Percentiles rank a stretch among this genome's conserved stretches.
These are phyloP conservation scores for Phytophthora quininea DNA, from an alignment of 352 stramenopile genomes.

Conservation along the genomic window DNA sequence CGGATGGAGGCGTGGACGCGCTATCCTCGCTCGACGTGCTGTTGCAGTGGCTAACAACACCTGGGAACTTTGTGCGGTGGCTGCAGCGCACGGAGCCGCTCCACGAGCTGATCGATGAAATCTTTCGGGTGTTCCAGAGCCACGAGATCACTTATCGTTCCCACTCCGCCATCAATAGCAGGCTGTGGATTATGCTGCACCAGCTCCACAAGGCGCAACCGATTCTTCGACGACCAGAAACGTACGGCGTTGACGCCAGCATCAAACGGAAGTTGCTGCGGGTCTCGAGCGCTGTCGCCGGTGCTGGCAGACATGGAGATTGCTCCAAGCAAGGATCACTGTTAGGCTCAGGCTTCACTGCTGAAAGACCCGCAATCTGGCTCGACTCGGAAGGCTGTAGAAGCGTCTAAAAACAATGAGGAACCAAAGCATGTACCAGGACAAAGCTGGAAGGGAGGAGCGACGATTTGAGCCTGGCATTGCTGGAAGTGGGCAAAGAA, in stretches of 20 bases:
- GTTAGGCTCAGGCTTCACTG: too few relatives aligned
- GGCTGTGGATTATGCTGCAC: background rate
- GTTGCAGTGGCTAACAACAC: slow-evolving; percentile 12
- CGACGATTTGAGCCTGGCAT: too few relatives aligned
- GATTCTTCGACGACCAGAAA: background rate
- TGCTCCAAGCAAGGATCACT: too few relatives aligned
- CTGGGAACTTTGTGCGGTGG: slow-evolving; percentile 21
- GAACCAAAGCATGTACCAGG: too few relatives aligned
- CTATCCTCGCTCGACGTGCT: slow-evolving; percentile 17
- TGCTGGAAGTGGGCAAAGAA: too few relatives aligned
- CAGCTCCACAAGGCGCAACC: background rate
- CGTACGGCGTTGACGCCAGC: background rate
- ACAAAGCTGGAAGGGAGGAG: too few relatives aligned
- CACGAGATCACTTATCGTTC: slow-evolving; percentile 13
- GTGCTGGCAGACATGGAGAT: too few relatives aligned
- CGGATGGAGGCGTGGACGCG: too few relatives aligned
- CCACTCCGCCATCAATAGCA: background rate
- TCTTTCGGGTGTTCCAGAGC: slow-evolving; percentile 15
- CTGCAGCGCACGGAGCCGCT: slow-evolving; percentile 6
- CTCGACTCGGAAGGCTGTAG: too few relatives aligned
- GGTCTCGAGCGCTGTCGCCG: background rate
- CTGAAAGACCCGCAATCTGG: too few relatives aligned
- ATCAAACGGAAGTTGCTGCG: background rate
- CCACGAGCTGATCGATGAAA: slow-evolving; percentile 2
- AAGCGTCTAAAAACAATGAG: too few relatives aligned